These are phyloP conservation scores for Diaporthe capsici DNA, from an alignment of 2,329 filamentous ascomycete genomes.

Conservation along the genomic window DNA sequence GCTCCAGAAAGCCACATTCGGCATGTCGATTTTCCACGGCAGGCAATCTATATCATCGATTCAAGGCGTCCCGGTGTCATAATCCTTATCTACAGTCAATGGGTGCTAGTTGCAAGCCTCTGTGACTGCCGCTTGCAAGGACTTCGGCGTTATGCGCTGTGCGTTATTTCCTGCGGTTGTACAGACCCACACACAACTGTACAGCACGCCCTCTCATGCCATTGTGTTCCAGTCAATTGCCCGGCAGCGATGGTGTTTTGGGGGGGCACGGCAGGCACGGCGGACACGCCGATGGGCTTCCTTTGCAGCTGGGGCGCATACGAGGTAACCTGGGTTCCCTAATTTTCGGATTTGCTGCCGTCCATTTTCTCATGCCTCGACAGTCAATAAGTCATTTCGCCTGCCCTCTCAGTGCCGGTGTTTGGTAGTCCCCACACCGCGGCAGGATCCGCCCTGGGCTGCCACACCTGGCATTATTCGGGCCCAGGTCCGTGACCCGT, in stretches of 20 bases:
- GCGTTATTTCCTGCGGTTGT: neutral
- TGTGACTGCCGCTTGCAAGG: neutral
- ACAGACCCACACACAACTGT: neutral
- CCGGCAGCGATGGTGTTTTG: neutral
- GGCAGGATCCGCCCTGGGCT: constrained; percentile 17
- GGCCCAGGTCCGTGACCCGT: constrained; percentile 13
- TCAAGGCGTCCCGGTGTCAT: neutral
- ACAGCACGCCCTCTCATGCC: neutral
- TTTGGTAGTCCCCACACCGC: constrained; percentile 22
- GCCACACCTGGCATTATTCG: constrained; percentile 18
- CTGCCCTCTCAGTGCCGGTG: constrained; percentile 17
- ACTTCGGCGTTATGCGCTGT: neutral
- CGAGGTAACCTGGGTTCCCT: constrained; percentile 16
- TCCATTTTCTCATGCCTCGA: constrained; percentile 1
- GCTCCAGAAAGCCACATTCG: neutral
- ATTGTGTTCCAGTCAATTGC: constrained; percentile 14
- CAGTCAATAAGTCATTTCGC: constrained; percentile 28
- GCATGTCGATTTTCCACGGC: neutral
- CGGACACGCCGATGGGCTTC: constrained; percentile 23
- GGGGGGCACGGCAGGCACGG: neutral
- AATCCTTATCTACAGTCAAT: neutral
- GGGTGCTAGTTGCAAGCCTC: neutral
- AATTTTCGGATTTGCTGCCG: constrained; percentile 2
- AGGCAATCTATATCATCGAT: neutral
- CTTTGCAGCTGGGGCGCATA: constrained; percentile 24